Conservation (phyloP, 306 rosid genomes). For the Acacia crassicarpa region DNA sequence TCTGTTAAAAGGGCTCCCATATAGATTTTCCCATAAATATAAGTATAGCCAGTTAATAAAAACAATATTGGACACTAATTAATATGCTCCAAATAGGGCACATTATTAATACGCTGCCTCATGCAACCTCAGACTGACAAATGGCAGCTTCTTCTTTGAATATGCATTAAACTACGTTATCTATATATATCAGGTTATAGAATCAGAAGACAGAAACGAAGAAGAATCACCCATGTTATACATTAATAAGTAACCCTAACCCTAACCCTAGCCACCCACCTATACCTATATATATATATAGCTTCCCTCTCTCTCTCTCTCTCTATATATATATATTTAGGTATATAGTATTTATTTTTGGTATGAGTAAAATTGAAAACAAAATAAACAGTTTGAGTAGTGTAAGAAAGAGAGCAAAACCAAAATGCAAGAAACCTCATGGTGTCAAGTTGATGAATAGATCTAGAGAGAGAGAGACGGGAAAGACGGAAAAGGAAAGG, state of each 20-base stretch:
- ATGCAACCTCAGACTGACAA: constrained; percentile 40
- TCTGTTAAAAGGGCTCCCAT: no score
- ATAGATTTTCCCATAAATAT: no score
- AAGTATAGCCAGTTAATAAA: constrained; percentile 7
- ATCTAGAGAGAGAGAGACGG: constrained; percentile 22
- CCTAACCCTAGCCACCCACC: neutral
- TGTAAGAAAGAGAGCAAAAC: constrained; percentile 27
- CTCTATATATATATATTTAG: neutral
- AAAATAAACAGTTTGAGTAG: neutral
- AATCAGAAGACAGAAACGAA: neutral
- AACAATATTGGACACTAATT: constrained; percentile 23
- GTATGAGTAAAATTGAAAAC: neutral
- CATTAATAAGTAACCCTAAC: neutral
- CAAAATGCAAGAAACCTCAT: constrained; percentile 51
- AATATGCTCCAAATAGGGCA: constrained; percentile 39
- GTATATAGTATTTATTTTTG: no score
- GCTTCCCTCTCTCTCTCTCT: neutral
- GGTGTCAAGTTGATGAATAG: constrained; percentile 42
- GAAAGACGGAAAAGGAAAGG: constrained; percentile 37
- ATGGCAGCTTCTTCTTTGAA: constrained; percentile 41
- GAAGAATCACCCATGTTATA: neutral
- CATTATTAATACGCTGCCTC: constrained; percentile 27
- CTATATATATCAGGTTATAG: neutral
- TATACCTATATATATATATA: neutral
- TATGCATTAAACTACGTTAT: constrained; percentile 16